Percentiles rank a stretch among this genome's conserved stretches.
Conservation (phyloP, 1,284 basidiomycete species). For the Papiliotrema nemorosa region DNA sequence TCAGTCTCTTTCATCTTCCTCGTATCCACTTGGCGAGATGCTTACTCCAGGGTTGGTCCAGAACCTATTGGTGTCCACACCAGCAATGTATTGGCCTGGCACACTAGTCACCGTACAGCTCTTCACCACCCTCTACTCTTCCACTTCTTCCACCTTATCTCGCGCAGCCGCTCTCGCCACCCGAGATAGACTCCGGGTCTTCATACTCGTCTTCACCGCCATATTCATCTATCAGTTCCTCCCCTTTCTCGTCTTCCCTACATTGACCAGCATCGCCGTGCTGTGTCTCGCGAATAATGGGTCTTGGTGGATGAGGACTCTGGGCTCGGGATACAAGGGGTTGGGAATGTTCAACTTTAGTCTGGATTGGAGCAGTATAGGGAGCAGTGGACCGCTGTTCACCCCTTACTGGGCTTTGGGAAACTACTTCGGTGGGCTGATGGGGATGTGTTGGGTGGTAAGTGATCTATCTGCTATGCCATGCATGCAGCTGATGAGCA, state of each 20-base stretch:
- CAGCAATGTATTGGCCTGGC: constrained; percentile 51
- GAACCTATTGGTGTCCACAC: constrained; percentile 44
- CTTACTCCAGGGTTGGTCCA: constrained; percentile 42
- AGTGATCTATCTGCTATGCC: constrained; percentile 7
- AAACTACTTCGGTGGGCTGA: constrained; percentile 47
- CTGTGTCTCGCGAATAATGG: constrained; percentile 52
- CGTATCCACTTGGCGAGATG: neutral
- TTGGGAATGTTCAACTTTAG: constrained; percentile 53
- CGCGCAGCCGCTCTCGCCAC: constrained; percentile 34
- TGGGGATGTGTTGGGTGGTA: constrained; percentile 53
- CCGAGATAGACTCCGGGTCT: constrained; percentile 48
- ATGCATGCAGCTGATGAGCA: constrained; percentile 9
- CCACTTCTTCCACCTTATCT: constrained; percentile 17
- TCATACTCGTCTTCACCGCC: constrained; percentile 48
- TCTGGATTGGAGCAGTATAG: constrained; percentile 54
- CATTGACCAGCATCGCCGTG: constrained; percentile 52
- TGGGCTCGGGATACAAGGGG: constrained; percentile 54
- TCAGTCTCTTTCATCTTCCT: too few relatives aligned
- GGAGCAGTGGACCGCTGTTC: constrained; percentile 51
- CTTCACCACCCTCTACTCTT: constrained; percentile 55
- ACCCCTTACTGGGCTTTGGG: constrained; percentile 54
- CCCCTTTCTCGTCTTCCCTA: constrained; percentile 53
- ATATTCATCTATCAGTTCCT: constrained; percentile 53
- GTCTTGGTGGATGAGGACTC: constrained; percentile 47
- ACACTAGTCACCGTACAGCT: constrained; percentile 53